Percentiles rank a stretch among this genome's conserved stretches.
These are phyloP conservation scores for Croton setiger DNA, from an alignment of 441 rosid genomes.

Conservation along the genomic window DNA sequence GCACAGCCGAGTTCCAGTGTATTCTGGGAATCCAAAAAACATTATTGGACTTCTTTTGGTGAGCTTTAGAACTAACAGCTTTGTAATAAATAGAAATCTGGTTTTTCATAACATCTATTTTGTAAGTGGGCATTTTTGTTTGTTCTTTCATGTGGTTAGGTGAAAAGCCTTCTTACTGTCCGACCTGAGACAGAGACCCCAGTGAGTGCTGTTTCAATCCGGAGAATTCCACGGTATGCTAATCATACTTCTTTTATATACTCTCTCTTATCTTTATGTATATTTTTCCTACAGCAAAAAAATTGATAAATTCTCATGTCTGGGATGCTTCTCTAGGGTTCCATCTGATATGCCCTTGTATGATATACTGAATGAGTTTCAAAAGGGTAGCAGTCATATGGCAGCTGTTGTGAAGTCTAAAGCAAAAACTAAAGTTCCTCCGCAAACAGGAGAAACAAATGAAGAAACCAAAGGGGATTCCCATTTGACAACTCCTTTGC, in stretches of 20 bases:
- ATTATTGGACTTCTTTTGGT: conserved; percentile 94
- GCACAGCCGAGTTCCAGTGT: conserved; percentile 95
- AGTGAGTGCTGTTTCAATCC: conserved; percentile 89
- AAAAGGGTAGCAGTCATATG: conserved; percentile 98
- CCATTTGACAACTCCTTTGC: conserved; percentile 61
- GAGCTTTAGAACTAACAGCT: conserved; percentile 22
- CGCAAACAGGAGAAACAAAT: conserved; percentile 37
- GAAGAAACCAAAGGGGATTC: conserved; percentile 47
- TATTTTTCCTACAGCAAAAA: neutral
- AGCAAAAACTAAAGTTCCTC: conserved; percentile 49
- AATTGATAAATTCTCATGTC: neutral
- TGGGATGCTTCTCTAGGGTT: conserved; percentile 49
- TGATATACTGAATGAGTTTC: conserved; percentile 93
- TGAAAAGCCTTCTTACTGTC: conserved; percentile 91
- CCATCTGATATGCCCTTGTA: conserved; percentile 92
- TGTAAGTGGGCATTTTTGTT: conserved; percentile 1
- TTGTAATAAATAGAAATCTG: neutral
- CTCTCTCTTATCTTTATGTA: neutral
- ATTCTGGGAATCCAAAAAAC: conserved; percentile 78
- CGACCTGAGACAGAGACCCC: conserved; percentile 97
- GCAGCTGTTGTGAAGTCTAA: conserved; percentile 92
- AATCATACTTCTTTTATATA: neutral
- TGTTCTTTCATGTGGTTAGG: conserved; percentile 35
- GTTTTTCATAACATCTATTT: conserved; percentile 14
- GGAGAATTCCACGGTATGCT: conserved; percentile 82